Base-by-base conservation (phyloP, 371 early-diverging fungal species). In the Mucor sp. region DNA sequence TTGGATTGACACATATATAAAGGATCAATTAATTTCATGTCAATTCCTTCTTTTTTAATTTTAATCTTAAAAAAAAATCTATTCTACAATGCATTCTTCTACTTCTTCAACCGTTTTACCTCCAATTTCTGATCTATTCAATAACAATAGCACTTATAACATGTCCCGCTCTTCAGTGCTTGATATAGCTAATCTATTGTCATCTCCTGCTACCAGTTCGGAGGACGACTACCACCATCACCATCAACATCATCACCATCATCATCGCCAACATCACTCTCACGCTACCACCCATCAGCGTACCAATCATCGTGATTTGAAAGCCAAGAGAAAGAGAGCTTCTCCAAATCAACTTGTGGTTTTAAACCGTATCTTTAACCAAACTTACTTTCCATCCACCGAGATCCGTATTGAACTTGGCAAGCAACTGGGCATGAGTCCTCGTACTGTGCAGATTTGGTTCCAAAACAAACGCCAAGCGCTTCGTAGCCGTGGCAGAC, bases 401-500 rank as follows among this genome's bases (percentile, higher is more conserved):
- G 92, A 92, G 61, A 79, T 93, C 66, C 90, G 99, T 53, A 87
- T 89, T 67, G 86, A 89, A 50, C 85, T 99, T 14, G 94, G 94
- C 15, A 87, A 87, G 62, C 89, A 95, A 67, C 85, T 96, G 21
- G 89, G 91, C 41, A 97, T 98, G 97, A 94, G 80, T 58, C 75
- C 75, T 76, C 60, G 85, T 78, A 87, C 92, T 15, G 93, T 97
- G 0, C 95, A 97, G 72, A 93, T 96, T 32, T 96, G 98, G 98
- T 97, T 97, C 78, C 98, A 97, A 77, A 97, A 97, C 79, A 90
- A 93, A 63, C 87, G 98, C 25, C 90, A 90, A 67, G 79, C 83
- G 0, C 64, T 80, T 28, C 71, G 90, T 67, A 68, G 88, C 68
- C 73, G 78, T 79, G 76, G 78, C 9, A 71, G 70, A 32, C 82